phyloP scores from a whole-genome alignment of 441 rosid species.

The Cnidoscolus chayamansa region DNA sequence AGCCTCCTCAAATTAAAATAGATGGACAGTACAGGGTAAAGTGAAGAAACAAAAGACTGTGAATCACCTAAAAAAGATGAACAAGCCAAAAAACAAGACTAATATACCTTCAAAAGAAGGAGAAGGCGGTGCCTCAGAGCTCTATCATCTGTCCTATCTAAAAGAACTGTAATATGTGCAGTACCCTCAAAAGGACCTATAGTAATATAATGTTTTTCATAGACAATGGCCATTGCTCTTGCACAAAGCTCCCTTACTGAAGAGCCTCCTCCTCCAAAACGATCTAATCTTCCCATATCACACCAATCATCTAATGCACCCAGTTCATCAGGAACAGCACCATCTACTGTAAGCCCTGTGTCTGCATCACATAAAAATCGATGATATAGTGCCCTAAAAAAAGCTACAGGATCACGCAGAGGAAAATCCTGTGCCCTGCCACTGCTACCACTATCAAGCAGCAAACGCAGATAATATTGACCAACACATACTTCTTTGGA shows the following conservation, averaged over 20 bases:
- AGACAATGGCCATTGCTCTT: slow-evolving; percentile 98
- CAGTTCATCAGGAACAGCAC: slow-evolving; percentile 94
- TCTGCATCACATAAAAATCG: slow-evolving; percentile 98
- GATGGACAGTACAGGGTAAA: not conserved
- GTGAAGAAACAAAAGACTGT: not conserved
- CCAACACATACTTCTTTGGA: slow-evolving; percentile 99
- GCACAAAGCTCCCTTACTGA: slow-evolving; percentile 99
- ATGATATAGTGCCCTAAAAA: slow-evolving; percentile 98
- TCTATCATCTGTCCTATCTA: slow-evolving; percentile 96
- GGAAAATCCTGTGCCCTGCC: slow-evolving; percentile 99
- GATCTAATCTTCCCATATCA: slow-evolving; percentile 97
- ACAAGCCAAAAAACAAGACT: not conserved
- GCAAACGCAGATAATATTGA: slow-evolving; percentile 93
- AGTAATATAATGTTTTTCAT: slow-evolving; percentile 83
- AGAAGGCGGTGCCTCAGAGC: slow-evolving; percentile 98
- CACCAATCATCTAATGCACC: slow-evolving; percentile 99
- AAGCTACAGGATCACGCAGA: slow-evolving; percentile 93
- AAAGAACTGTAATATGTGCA: slow-evolving; percentile 89
- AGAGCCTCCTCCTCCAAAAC: slow-evolving; percentile 98
- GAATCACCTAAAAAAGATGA: not conserved
- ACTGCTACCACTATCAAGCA: slow-evolving; percentile 90
- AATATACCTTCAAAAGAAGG: slow-evolving; percentile 81
- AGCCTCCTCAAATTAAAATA: not conserved
- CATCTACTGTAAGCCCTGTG: slow-evolving; percentile 92
- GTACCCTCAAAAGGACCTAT: slow-evolving; percentile 98